Evolutionary conservation across 257 asterid species (phyloP).

Genomic region (Fraxinus americana): DNA sequence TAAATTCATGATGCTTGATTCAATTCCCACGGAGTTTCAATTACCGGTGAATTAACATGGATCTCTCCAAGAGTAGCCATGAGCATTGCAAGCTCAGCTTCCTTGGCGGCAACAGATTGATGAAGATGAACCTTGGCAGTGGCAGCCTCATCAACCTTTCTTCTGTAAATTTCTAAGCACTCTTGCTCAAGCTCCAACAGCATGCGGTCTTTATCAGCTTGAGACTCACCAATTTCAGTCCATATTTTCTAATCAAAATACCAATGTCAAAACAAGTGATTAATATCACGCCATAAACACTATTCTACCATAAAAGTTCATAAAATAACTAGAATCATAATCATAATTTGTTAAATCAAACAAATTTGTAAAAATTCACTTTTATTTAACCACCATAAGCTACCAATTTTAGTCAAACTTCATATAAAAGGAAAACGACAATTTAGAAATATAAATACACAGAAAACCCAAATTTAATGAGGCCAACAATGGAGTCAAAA

Average conservation of each 20-base stretch:
- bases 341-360: background rate
- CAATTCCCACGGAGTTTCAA: slow-evolving; percentile 10
- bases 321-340: background rate
- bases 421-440: background rate
- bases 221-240: slow-evolving; percentile 88
- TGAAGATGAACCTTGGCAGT: slow-evolving; percentile 74
- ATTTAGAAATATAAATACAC: background rate
- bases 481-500: background rate
- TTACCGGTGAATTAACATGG: slow-evolving; percentile 63
- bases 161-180: slow-evolving; percentile 77
- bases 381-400: background rate
- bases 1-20: slow-evolving; percentile 3
- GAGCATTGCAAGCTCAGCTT: slow-evolving; percentile 89
- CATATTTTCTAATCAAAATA: slow-evolving; percentile 69
- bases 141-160: slow-evolving; percentile 87
- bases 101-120: slow-evolving; percentile 83
- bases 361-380: background rate
- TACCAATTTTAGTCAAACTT: background rate
- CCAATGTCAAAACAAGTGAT: slow-evolving; percentile 19
- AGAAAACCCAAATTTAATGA: background rate
- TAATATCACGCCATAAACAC: slow-evolving; percentile 4
- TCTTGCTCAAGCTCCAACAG: slow-evolving; percentile 83
- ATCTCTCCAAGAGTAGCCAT: slow-evolving; percentile 88
- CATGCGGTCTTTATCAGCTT: slow-evolving; percentile 79
- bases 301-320: slow-evolving; percentile 12